These are phyloP conservation scores for Nakazawaea sp. DNA, from an alignment of 805 yeast genomes.

Conservation along the genomic window DNA sequence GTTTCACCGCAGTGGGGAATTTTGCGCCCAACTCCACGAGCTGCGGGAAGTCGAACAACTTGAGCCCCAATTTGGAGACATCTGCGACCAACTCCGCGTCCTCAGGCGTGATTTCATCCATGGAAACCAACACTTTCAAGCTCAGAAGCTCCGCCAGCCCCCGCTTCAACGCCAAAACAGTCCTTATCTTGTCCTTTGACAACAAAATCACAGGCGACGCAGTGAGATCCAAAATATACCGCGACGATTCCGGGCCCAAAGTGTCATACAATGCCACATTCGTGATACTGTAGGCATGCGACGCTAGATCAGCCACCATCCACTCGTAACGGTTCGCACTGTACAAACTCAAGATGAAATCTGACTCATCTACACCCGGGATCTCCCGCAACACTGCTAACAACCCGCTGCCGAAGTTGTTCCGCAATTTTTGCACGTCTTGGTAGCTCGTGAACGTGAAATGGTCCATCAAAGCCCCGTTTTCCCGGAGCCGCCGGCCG, in stretches of 20 bases:
- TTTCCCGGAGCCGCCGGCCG: constrained; percentile 27
- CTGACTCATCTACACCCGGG: constrained; percentile 13
- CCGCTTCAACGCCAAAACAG: constrained; percentile 35
- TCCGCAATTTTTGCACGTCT: constrained; percentile 34
- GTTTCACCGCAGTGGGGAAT: constrained; percentile 25
- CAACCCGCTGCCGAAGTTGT: constrained; percentile 50
- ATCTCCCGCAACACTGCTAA: constrained; percentile 28
- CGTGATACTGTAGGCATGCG: constrained; percentile 46
- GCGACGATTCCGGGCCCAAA: constrained; percentile 52
- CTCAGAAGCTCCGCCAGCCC: constrained; percentile 13
- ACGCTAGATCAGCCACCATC: constrained; percentile 64
- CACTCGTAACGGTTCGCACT: constrained; percentile 61
- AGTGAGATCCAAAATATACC: constrained; percentile 54
- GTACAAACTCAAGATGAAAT: constrained; percentile 48
- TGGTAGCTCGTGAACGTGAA: constrained; percentile 38
- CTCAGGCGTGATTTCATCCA: constrained; percentile 35
- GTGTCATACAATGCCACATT: constrained; percentile 55
- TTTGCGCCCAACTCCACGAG: constrained; percentile 23
- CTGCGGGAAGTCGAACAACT: constrained; percentile 23
- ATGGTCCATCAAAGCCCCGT: constrained; percentile 29
- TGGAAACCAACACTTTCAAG: constrained; percentile 48
- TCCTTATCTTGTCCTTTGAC: constrained; percentile 43
- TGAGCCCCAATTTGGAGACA: neutral
- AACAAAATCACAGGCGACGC: constrained; percentile 52
- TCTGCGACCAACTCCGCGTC: neutral